Base-by-base conservation (phyloP, 345 rosid genomes). In the Alliaria petiolata region DNA sequence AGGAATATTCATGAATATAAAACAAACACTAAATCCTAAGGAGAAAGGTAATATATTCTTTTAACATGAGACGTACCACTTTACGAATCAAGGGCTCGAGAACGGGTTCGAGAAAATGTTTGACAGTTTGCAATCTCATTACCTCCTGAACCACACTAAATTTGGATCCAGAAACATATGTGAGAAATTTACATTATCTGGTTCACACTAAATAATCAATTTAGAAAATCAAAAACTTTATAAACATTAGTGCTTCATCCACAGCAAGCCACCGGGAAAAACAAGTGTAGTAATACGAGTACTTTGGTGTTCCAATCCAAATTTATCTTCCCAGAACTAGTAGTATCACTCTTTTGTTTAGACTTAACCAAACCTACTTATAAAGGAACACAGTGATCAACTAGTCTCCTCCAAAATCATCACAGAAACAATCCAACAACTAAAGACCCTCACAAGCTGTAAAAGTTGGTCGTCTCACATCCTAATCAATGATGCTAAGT, bases 61-160 rank as follows among this genome's bases (percentile, higher is more conserved):
- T 25, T 7, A 17, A 36, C 1, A 64, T 8, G 64, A 38, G 38
- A 76, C 92, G 7, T 83, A 95, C 99, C 96, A 95, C 99, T 77
- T 86, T 85, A 38, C 99, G 96, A 65, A 95, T 87, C 79, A 95
- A 80, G 7, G 99, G 99, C 84, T 91, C 98, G 42, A 93, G 79
- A 85, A 84, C 82, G 6, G 95, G 97, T 82, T 89, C 98, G 72
- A 93, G 85, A 65, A 83, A 75, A 70, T 81, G 85, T 72, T 89
- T 85, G 65, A 89, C 83, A 8, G 92, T 82, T 51, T 83, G 86
- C 80, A 83, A 71, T 81, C 84, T 87, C 85, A 95, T 87, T 69
- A 87, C 96, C 73, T 91, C 97, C 74, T 88, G 89, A 69, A 95
- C 97, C 81, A 87, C 97, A 85, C 99, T 95, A 77, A 33, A 80